Percentiles rank a stretch among this genome's conserved stretches.
These are phyloP conservation scores for Bipolaris cookei DNA, from an alignment of 2,329 filamentous ascomycete species.

Conservation along the genomic window DNA sequence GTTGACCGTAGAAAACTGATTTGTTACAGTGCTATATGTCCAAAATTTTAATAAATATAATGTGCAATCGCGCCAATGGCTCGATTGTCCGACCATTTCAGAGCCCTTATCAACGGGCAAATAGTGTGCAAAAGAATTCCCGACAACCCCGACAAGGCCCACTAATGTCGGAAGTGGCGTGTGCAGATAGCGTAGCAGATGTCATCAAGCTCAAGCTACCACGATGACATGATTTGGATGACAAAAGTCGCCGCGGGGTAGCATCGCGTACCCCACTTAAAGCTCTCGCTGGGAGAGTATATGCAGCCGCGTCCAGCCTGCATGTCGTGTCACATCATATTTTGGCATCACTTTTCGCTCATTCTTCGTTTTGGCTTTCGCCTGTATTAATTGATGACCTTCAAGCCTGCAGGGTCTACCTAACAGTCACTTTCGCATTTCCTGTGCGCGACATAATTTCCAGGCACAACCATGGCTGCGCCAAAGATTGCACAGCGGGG, in stretches of 20 bases:
- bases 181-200: background rate
- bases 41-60: too few species aligned
- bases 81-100: too few species aligned
- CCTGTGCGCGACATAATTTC: background rate
- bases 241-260: constrained; percentile 21
- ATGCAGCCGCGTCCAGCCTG: constrained; percentile 2
- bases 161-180: background rate
- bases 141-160: constrained; percentile 2
- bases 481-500: constrained; percentile 55
- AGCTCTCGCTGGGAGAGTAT: background rate
- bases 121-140: background rate
- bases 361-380: background rate
- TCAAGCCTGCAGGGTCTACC: background rate
- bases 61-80: too few species aligned
- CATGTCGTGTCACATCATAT: background rate
- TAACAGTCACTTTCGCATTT: background rate
- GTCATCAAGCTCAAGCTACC: background rate
- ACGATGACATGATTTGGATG: constrained; percentile 6
- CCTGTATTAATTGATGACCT: constrained; percentile 8
- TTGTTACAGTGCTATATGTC: too few species aligned
- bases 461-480: constrained; percentile 29
- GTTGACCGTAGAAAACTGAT: too few species aligned
- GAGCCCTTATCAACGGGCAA: too few species aligned
- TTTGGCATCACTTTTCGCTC: background rate
- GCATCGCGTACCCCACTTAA: constrained; percentile 13